phyloP scores from a whole-genome alignment of 1,284 basidiomycete species.

The Cryptococcus sp. region DNA sequence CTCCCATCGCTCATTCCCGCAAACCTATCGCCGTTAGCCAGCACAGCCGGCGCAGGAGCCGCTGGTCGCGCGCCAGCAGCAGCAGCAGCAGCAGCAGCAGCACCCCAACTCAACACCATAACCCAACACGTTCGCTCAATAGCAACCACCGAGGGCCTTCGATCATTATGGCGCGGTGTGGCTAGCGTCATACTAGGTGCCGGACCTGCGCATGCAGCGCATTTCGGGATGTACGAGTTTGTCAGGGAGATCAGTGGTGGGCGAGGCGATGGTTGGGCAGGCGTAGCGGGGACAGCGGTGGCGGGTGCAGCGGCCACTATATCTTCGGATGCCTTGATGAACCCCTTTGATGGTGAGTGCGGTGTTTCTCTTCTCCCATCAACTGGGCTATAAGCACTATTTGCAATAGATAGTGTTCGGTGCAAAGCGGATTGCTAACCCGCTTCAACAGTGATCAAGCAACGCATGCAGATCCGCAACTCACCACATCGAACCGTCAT shows the following conservation, averaged over 20 bases:
- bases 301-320: conserved; percentile 95
- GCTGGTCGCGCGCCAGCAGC: conserved; percentile 40
- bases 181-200: conserved; percentile 96
- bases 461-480: conserved; percentile 96
- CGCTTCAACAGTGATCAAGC: conserved; percentile 80
- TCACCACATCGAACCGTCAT: conserved; percentile 84
- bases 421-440: no score
- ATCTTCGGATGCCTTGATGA: conserved; percentile 97
- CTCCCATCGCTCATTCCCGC: conserved; percentile 56
- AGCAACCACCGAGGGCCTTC: conserved; percentile 87
- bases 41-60: conserved; percentile 81
- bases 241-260: conserved; percentile 92
- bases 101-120: conserved; percentile 43
- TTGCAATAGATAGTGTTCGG: no score
- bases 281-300: conserved; percentile 63
- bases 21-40: conserved; percentile 58
- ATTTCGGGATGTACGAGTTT: conserved; percentile 95
- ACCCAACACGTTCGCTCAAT: conserved; percentile 56
- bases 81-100: conserved; percentile 15
- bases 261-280: conserved; percentile 47
- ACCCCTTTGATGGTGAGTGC: conserved; percentile 92
- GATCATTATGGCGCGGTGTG: conserved; percentile 93
- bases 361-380: conserved; percentile 69
- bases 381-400: no score
- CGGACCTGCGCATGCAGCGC: conserved; percentile 96